These are phyloP conservation scores for Candida loeiensis DNA, from an alignment of 805 yeast species.

Conservation along the genomic window DNA sequence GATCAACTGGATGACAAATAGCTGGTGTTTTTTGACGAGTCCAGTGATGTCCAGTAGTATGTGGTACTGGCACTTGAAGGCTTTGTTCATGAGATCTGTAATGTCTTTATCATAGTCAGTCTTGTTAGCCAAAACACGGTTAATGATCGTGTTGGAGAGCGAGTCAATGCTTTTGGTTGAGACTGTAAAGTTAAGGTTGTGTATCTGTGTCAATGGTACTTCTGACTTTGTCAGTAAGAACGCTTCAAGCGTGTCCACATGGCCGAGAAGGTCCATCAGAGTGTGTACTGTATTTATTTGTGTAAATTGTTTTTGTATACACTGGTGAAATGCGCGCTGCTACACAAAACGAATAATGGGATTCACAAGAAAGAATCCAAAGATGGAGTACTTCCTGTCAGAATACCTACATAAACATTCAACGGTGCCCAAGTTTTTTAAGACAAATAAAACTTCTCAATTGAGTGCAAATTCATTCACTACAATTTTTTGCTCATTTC, in stretches of 20 bases:
- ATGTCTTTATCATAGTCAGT: not conserved
- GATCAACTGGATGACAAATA: constrained; percentile 23
- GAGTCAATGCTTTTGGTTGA: constrained; percentile 2
- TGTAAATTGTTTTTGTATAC: constrained; percentile 2
- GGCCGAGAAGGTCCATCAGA: constrained; percentile 6
- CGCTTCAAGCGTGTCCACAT: constrained; percentile 4
- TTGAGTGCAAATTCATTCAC: too few species aligned
- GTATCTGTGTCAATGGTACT: constrained; percentile 5
- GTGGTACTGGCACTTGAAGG: constrained; percentile 18
- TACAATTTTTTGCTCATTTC: not conserved
- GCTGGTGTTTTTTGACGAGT: constrained; percentile 25
- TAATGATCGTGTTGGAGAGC: constrained; percentile 1
- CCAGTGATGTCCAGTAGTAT: constrained; percentile 9
- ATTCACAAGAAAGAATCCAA: not conserved
- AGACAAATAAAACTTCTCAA: too few species aligned
- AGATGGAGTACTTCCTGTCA: not conserved
- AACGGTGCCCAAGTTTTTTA: too few species aligned
- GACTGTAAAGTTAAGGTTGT: not conserved
- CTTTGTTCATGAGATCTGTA: constrained; percentile 1
- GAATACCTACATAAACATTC: too few species aligned
- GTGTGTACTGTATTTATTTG: constrained; percentile 3
- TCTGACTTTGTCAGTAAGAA: constrained; percentile 1
- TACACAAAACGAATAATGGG: not conserved
- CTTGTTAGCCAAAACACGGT: not conserved
- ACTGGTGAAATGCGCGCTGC: not conserved